A percentile compares a stretch with the other conserved stretches of the same genome.
phyloP scores from a whole-genome alignment of 164 flowering plant genomes.

The Brasenia schreberi region DNA sequence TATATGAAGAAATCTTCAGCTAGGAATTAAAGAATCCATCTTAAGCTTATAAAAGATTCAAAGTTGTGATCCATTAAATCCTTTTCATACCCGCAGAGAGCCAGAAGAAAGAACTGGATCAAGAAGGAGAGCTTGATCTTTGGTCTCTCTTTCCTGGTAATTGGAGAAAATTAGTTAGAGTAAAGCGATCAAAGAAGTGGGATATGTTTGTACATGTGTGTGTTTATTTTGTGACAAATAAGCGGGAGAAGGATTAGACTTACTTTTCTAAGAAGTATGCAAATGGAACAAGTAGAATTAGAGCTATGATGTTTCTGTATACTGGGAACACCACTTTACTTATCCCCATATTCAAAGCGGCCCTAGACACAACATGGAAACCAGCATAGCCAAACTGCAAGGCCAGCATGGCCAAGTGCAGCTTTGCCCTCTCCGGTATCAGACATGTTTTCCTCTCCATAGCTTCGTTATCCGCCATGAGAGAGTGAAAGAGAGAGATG shows the following conservation, averaged over 20 bases:
- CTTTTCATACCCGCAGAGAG: slow-evolving; percentile 61
- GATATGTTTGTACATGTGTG: neutral
- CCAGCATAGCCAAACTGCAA: slow-evolving; percentile 99
- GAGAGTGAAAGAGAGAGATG: neutral
- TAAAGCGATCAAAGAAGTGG: neutral
- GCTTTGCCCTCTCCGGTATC: slow-evolving; percentile 67
- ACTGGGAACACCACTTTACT: slow-evolving; percentile 91
- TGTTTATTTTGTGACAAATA: neutral
- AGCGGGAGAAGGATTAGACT: neutral
- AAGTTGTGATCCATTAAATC: too few relatives aligned
- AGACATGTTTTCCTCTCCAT: slow-evolving; percentile 30
- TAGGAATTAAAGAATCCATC: too few relatives aligned
- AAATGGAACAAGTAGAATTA: slow-evolving; percentile 76
- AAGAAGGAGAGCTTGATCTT: slow-evolving; percentile 40
- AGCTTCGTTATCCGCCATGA: slow-evolving; percentile 41
- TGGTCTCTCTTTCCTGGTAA: slow-evolving; percentile 90
- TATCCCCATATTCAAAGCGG: slow-evolving; percentile 95
- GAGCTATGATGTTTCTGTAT: slow-evolving; percentile 85
- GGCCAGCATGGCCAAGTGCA: slow-evolving; percentile 97
- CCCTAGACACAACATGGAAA: slow-evolving; percentile 90
- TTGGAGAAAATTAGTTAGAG: neutral
- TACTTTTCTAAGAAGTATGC: slow-evolving; percentile 96
- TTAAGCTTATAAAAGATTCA: too few relatives aligned
- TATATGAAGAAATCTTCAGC: too few relatives aligned
- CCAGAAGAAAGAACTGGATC: slow-evolving; percentile 83